phyloP scores from a whole-genome alignment of 2,329 filamentous ascomycete genomes.

The Sordariomycetes sp. region DNA sequence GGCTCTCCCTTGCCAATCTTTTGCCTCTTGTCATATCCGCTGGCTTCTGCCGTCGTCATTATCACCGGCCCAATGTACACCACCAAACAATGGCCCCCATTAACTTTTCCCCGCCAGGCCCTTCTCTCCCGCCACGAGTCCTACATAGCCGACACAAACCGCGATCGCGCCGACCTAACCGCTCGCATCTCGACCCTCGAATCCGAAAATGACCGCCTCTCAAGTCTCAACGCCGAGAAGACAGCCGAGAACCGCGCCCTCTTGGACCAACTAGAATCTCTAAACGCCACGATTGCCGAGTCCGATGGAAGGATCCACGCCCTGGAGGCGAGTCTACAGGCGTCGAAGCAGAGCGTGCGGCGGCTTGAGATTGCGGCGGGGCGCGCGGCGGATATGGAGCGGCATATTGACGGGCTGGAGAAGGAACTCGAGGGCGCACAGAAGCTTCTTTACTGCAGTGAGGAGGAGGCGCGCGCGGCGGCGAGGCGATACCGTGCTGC shows the following conservation, averaged over 20 bases:
- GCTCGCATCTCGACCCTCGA: conserved; percentile 65
- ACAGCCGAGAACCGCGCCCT: conserved; percentile 74
- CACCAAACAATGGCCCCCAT: conserved; percentile 19
- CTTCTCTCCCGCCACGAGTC: conserved; percentile 84
- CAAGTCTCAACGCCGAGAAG: conserved; percentile 62
- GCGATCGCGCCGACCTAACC: conserved; percentile 63
- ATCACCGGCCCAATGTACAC: background rate
- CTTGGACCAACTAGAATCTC: conserved; percentile 68
- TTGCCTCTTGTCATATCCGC: no score
- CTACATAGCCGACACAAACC: conserved; percentile 85
- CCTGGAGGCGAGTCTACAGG: conserved; percentile 63
- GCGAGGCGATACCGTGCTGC: conserved; percentile 76
- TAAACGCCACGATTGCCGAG: conserved; percentile 68
- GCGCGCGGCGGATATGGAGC: conserved; percentile 67
- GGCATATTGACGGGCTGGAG: conserved; percentile 67
- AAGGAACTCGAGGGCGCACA: conserved; percentile 66
- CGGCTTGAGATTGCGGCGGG: conserved; percentile 60
- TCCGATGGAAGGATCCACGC: conserved; percentile 70
- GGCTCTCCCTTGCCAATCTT: no score
- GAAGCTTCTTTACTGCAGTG: conserved; percentile 48
- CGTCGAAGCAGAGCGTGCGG: conserved; percentile 64
- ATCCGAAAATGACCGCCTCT: conserved; percentile 57
- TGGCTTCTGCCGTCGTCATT: no score
- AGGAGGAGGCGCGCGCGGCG: conserved; percentile 66
- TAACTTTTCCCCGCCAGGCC: conserved; percentile 70